Evolutionary conservation across 805 yeast genomes (phyloP).

Genomic region (Yarrowia sp.): DNA sequence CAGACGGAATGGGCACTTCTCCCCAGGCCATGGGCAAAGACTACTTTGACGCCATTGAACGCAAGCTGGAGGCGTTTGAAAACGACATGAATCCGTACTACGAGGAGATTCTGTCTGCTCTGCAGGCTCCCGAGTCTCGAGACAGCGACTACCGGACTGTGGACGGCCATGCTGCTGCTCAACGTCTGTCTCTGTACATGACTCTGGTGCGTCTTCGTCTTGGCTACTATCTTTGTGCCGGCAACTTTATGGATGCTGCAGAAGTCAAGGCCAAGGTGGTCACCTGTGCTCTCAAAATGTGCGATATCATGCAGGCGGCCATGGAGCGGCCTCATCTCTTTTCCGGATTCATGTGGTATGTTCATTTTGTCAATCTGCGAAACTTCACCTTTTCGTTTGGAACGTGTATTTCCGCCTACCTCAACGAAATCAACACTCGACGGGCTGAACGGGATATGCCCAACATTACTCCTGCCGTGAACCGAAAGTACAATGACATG

Average conservation of each 20-base stretch:
- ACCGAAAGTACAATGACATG: constrained; percentile 7
- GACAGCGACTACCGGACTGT: constrained; percentile 14
- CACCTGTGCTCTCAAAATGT: constrained; percentile 18
- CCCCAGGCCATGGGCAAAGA: constrained; percentile 13
- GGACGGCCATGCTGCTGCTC: constrained; percentile 24
- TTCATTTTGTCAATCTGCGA: constrained; percentile 18
- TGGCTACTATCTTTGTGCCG: constrained; percentile 23
- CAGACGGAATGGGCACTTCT: constrained; percentile 10
- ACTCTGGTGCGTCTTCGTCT: constrained; percentile 12
- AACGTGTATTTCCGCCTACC: constrained; percentile 15
- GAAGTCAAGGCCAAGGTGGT: constrained; percentile 22
- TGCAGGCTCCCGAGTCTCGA: constrained; percentile 17
- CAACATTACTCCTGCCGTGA: background rate
- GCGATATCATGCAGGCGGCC: constrained; percentile 13
- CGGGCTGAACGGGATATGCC: constrained; percentile 10
- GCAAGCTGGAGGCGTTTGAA: constrained; percentile 14
- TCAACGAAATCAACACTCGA: constrained; percentile 20
- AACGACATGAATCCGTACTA: constrained; percentile 24
- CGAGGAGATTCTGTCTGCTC: constrained; percentile 10
- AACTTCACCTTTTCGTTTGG: constrained; percentile 20
- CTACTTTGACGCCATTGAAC: constrained; percentile 18
- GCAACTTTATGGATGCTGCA: constrained; percentile 16
- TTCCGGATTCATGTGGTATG: constrained; percentile 25
- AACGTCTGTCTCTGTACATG: constrained; percentile 19
- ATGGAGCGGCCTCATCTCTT: constrained; percentile 26